Evolutionary conservation across 179 eudicot species (phyloP), one percentile per base, ranked within the genome.

Genomic region (Gypsophila paniculata): DNA sequence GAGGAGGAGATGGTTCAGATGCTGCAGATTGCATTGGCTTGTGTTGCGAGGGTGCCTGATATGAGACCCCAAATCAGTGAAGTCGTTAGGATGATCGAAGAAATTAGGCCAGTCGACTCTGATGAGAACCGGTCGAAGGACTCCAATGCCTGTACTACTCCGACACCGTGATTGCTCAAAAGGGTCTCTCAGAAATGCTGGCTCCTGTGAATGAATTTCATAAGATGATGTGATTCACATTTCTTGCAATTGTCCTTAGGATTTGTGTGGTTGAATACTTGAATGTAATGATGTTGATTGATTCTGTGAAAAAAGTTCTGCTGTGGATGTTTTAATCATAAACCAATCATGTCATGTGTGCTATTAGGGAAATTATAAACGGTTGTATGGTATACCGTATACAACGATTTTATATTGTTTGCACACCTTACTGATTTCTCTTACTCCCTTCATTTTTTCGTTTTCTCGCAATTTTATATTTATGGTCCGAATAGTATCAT

Each of bases 1-100:
- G 97, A 92, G 72, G 97, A 90, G 65, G 97, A 92, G 84, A 92
- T 92, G 97, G 91, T 92, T 34, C 90, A 90, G 36, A 81, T 90
- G 93, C 81, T 92, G 48, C 93, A 91, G 78, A 83, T 91, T 72
- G 97, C 96, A 12, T 73, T 92, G 77, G 91, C 91, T 26, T 92
- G 97, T 70, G 94, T 90, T 10, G 84, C 86, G 2, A 77, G 75
- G 58, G 84, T 79, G 38, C 91, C 94, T 13, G 96, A 90, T 36
- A 74, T 68, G 79, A 76, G 97, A 59, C 97, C 97, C 0, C 71
- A 54, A 15, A 92, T 92, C 89, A 83, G 82, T 9, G 84, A 88
- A 29, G 87, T 92, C 38, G 88, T 88, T 51, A 76, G 83, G 69
- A 86, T 87, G 96, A 85, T 92, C 0, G 89, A 86, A 69, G 89